Percentiles rank a stretch among this genome's conserved stretches.
These are phyloP conservation scores for Limnanthes douglasii DNA, from an alignment of 345 rosid species.

Conservation along the genomic window DNA sequence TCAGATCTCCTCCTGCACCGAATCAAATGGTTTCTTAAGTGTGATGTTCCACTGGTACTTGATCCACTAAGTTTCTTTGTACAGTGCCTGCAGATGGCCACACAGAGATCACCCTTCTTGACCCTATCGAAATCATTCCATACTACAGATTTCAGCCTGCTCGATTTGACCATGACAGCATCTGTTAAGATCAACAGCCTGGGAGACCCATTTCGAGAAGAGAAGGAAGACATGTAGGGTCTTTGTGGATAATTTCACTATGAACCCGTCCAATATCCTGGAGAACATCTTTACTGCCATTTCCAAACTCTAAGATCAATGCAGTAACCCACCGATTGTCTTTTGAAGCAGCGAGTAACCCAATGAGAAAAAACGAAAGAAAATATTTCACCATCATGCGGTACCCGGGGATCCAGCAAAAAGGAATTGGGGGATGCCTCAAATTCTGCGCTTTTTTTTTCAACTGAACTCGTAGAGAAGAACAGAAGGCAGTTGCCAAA, in stretches of 20 bases:
- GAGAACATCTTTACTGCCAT: conserved; percentile 72
- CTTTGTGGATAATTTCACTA: conserved; percentile 70
- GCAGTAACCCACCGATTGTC: conserved; percentile 96
- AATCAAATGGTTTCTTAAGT: conserved; percentile 66
- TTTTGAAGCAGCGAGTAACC: conserved; percentile 88
- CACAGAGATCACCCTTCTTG: conserved; percentile 46
- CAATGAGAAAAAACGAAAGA: conserved; percentile 74
- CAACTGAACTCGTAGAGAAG: conserved; percentile 63
- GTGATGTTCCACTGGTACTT: conserved; percentile 76
- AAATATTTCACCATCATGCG: conserved; percentile 42
- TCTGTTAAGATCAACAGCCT: no score
- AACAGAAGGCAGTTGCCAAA: conserved; percentile 81
- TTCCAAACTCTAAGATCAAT: conserved; percentile 70
- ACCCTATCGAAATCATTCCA: conserved; percentile 86
- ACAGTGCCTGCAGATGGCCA: conserved; percentile 78
- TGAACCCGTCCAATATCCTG: conserved; percentile 77
- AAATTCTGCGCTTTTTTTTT: conserved; percentile 51
- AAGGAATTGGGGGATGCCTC: conserved; percentile 33
- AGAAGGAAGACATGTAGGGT: no score
- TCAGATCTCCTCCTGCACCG: conserved; percentile 47
- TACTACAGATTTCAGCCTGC: conserved; percentile 67
- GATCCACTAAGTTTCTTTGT: conserved; percentile 71
- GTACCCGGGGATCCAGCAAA: conserved; percentile 50
- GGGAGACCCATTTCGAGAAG: no score
- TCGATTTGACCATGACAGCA: conserved; percentile 56